Base-by-base conservation (phyloP, 768 basidiomycete species). In the Hydnum rufescens region DNA sequence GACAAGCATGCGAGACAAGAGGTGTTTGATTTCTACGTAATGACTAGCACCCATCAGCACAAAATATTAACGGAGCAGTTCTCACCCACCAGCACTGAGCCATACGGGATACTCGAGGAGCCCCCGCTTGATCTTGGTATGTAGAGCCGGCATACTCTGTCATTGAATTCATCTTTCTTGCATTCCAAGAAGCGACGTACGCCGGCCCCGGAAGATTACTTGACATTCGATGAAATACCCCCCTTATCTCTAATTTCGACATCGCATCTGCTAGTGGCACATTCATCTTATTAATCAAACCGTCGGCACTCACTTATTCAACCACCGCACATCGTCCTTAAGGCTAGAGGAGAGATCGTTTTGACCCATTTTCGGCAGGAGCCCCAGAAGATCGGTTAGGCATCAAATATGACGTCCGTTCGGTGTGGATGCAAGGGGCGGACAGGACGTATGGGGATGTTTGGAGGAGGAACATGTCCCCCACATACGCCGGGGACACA, bases 91-190 rank as follows among this genome's bases (percentile, higher is more conserved):
- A 57, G 83, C 76, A 59, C 84, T 90, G 16, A 97, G 70, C 95
- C 95, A 99, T 2, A 85, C 84, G 0, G 93, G 93, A 61, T 97
- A 97, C 61, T 99, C 95, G 30, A 96, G 92, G 36, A 90, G 68
- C 0, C 95, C 93, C 3, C 92, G 78, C 65, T 99, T 99, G 67
- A 99, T 99, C 69, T 97, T 99, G 25, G 95, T 93, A 63, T 97
- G 95, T 51, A 99, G 68, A 0, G 95, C 95, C 1, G 95, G 93
- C 95, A 97, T 99, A 63, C 83, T 90, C 66, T 97, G 64, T 99
- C 95, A 60, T 99, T 93, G 63, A 99, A 97, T 0, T 95, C 93
- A 2, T 97, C 95, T 67, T 95, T 96, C 46, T 95, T 93, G 62
- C 93, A 99, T 0, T 97, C 92, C 49, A 99, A 74, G 19, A 95